Percentiles rank a stretch among this genome's conserved stretches.
Evolutionary conservation across 1,139 yeast species (phyloP).

Genomic region (Zygosaccharomyces pseudobailii): DNA sequence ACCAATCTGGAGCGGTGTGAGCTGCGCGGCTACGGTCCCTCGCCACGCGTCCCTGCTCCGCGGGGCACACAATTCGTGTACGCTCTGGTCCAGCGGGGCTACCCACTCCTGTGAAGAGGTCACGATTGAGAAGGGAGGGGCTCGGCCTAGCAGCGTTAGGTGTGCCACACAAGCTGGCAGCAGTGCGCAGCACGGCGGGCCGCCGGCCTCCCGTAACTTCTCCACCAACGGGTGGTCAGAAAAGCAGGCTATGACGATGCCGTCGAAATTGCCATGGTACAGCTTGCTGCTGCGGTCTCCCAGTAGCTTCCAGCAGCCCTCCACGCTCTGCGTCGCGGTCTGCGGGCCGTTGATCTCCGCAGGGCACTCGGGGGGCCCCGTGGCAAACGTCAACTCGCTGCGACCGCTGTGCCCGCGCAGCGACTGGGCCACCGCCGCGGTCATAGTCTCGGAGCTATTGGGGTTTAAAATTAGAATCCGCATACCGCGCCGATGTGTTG

Average conservation of each 20-base stretch:
- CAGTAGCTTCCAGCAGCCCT: slow-evolving; percentile 52
- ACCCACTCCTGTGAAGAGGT: slow-evolving; percentile 75
- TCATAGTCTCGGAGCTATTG: slow-evolving; percentile 62
- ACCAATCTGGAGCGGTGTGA: slow-evolving; percentile 36
- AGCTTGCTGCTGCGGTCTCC: slow-evolving; percentile 34
- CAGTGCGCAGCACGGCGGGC: slow-evolving; percentile 63
- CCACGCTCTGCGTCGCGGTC: slow-evolving; percentile 51
- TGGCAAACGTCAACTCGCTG: slow-evolving; percentile 43
- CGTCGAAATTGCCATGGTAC: slow-evolving; percentile 43
- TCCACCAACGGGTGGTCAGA: slow-evolving; percentile 74
- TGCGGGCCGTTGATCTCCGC: slow-evolving; percentile 54
- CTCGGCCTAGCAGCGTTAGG: slow-evolving; percentile 47
- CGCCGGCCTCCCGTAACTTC: slow-evolving; percentile 43
- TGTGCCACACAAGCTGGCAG: slow-evolving; percentile 69
- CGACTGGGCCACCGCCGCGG: slow-evolving; percentile 45
- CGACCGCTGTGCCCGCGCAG: slow-evolving; percentile 36
- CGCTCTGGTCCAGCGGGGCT: slow-evolving; percentile 52
- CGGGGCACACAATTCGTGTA: slow-evolving; percentile 44
- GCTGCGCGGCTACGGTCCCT: slow-evolving; percentile 51
- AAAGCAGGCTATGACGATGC: slow-evolving; percentile 68
- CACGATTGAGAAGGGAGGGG: slow-evolving; percentile 57
- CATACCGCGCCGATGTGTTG: too few species aligned
- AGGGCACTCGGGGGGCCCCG: slow-evolving; percentile 65
- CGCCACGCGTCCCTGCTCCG: slow-evolving; percentile 26
- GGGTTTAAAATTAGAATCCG: slow-evolving; percentile 55